These are phyloP conservation scores for Lactuca sativa DNA, from an alignment of 129 eudicot species.

Conservation along the genomic window DNA sequence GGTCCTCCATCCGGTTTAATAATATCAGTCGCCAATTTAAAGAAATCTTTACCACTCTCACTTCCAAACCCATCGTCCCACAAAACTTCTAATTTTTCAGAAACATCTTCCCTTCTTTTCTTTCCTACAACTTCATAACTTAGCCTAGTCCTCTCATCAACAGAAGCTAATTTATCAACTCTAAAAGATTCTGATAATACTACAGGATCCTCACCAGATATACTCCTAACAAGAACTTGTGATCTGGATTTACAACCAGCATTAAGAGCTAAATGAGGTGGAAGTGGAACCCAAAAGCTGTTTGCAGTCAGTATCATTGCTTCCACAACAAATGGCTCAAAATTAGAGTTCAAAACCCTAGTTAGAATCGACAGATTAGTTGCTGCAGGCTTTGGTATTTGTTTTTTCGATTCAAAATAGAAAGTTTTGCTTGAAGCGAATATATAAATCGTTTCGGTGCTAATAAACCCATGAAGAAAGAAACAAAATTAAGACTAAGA, in stretches of 20 bases:
- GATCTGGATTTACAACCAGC: slow-evolving; percentile 34
- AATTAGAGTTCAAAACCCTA: not conserved
- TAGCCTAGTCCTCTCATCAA: slow-evolving; percentile 27
- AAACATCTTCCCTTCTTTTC: slow-evolving; percentile 15
- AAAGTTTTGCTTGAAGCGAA: not conserved
- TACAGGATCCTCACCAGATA: slow-evolving; percentile 27
- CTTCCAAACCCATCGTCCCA: slow-evolving; percentile 92
- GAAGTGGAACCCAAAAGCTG: slow-evolving; percentile 34
- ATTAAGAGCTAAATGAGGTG: slow-evolving; percentile 32
- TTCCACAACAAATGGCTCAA: slow-evolving; percentile 3
- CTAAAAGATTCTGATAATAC: slow-evolving; percentile 30
- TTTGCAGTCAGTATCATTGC: slow-evolving; percentile 30
- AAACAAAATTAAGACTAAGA: slow-evolving; percentile 4
- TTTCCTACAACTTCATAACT: slow-evolving; percentile 21
- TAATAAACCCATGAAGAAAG: not conserved
- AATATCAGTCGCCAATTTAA: slow-evolving; percentile 47
- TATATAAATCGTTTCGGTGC: not conserved
- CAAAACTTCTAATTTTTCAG: slow-evolving; percentile 45
- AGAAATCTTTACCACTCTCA: slow-evolving; percentile 55
- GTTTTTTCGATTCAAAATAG: not conserved
- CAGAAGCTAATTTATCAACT: slow-evolving; percentile 32
- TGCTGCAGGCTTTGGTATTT: not conserved
- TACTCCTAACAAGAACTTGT: slow-evolving; percentile 38
- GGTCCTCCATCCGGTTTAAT: slow-evolving; percentile 83
- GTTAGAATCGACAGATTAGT: not conserved